A percentile compares a stretch with the other conserved stretches of the same genome.
Evolutionary conservation across 768 basidiomycete species (phyloP).

Genomic region (Calocera viscosa): DNA sequence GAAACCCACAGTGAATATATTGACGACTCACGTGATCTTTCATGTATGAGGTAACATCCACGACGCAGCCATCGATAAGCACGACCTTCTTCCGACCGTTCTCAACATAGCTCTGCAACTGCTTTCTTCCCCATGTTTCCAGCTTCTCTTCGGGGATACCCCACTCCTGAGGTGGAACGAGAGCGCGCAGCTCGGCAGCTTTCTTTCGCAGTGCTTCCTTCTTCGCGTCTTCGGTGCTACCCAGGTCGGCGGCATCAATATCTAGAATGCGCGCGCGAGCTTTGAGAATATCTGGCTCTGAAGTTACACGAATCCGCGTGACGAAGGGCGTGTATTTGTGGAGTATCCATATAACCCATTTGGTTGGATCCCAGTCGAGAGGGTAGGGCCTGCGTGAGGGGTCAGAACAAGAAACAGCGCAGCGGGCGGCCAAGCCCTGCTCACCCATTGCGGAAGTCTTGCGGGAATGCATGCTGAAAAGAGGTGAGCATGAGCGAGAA

Average conservation of each 20-base stretch:
- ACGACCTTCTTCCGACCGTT: constrained; percentile 30
- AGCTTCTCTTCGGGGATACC: constrained; percentile 18
- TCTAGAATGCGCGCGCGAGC: constrained; percentile 24
- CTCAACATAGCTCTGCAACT: constrained; percentile 12
- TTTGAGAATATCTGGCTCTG: constrained; percentile 21
- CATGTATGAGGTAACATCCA: constrained; percentile 51
- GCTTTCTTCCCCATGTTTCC: constrained; percentile 20
- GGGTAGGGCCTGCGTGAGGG: constrained; percentile 31
- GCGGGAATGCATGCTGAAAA: constrained; percentile 59
- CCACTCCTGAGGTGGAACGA: constrained; percentile 15
- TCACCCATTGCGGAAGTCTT: constrained; percentile 54
- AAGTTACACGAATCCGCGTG: constrained; percentile 23
- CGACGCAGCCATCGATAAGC: constrained; percentile 45
- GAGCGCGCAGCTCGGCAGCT: constrained; percentile 17
- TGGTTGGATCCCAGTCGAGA: constrained; percentile 67
- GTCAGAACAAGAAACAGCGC: neutral
- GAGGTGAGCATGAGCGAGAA: constrained; percentile 10
- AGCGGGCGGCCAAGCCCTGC: constrained; percentile 22
- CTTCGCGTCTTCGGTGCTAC: constrained; percentile 16
- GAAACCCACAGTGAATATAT: neutral
- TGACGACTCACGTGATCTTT: constrained; percentile 48
- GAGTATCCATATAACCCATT: constrained; percentile 56
- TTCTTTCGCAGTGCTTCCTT: constrained; percentile 14
- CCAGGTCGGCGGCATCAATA: constrained; percentile 19
- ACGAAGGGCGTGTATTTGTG: constrained; percentile 28